These are phyloP conservation scores for Solanum virginianum DNA, from an alignment of 257 asterid genomes.

Conservation along the genomic window DNA sequence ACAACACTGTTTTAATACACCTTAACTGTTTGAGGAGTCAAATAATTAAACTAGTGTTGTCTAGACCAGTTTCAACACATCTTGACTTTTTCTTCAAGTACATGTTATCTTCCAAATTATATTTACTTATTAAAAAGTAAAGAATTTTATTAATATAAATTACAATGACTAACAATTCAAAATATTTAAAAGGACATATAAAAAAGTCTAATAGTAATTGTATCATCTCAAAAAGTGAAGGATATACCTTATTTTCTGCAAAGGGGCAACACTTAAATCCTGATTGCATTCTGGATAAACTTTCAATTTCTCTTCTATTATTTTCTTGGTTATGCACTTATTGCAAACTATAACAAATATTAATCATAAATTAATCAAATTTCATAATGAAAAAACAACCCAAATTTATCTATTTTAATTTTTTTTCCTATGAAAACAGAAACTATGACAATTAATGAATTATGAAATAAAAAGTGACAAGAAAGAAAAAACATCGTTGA, in stretches of 20 bases:
- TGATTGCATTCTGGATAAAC: conserved; percentile 32
- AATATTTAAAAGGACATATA: not conserved
- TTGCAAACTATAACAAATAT: conserved; percentile 27
- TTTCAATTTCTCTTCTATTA: conserved; percentile 28
- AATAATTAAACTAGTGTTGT: not conserved
- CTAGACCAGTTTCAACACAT: not conserved
- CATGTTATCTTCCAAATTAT: not conserved
- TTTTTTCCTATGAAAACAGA: not conserved
- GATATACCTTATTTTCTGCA: conserved; percentile 44
- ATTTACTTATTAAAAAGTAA: too few relatives aligned
- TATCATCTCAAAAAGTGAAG: too few relatives aligned
- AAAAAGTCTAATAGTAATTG: too few relatives aligned
- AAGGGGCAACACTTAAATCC: conserved; percentile 43
- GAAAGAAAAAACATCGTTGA: not conserved
- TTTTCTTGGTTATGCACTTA: conserved; percentile 41
- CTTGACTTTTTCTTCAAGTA: not conserved
- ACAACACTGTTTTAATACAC: too few relatives aligned
- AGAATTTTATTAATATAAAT: not conserved
- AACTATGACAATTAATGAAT: not conserved
- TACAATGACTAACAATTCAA: not conserved
- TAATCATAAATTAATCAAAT: not conserved
- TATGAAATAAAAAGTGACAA: not conserved
- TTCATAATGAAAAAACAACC: not conserved
- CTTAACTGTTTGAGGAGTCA: too few relatives aligned
- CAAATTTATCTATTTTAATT: too few relatives aligned